Percentiles rank a stretch among this genome's conserved stretches.
Conservation (phyloP, 257 asterid genomes). For the Solanum appendiculatum region DNA sequence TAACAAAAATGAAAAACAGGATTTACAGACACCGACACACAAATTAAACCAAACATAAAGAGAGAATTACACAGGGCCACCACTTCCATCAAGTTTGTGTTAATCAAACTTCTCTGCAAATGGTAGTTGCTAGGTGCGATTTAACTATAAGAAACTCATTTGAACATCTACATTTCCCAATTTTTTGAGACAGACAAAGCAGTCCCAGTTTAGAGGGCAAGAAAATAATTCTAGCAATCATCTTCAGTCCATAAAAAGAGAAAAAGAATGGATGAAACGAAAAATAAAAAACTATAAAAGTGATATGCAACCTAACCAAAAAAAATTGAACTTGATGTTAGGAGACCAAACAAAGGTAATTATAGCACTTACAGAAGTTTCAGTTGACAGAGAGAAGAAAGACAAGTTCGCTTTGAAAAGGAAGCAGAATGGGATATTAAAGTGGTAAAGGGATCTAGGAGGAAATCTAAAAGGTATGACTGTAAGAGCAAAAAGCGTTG, state of each 20-base stretch:
- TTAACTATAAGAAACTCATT: background rate
- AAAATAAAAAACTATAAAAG: background rate
- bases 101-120: background rate
- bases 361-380: background rate
- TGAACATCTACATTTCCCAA: background rate
- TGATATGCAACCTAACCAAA: background rate
- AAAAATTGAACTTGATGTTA: background rate
- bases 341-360: background rate
- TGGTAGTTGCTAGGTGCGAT: background rate
- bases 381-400: background rate
- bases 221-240: background rate
- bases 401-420: background rate
- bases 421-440: background rate
- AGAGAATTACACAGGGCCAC: background rate
- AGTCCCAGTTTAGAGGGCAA: background rate
- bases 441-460: background rate
- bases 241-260: background rate
- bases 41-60: background rate
- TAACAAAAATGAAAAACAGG: background rate
- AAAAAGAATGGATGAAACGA: background rate
- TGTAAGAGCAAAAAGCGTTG: background rate
- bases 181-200: background rate
- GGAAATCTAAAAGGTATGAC: background rate
- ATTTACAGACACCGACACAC: background rate
- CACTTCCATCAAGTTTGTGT: background rate